Base-by-base conservation (phyloP, 768 basidiomycete species). In the Lanmaoa rubissima region DNA sequence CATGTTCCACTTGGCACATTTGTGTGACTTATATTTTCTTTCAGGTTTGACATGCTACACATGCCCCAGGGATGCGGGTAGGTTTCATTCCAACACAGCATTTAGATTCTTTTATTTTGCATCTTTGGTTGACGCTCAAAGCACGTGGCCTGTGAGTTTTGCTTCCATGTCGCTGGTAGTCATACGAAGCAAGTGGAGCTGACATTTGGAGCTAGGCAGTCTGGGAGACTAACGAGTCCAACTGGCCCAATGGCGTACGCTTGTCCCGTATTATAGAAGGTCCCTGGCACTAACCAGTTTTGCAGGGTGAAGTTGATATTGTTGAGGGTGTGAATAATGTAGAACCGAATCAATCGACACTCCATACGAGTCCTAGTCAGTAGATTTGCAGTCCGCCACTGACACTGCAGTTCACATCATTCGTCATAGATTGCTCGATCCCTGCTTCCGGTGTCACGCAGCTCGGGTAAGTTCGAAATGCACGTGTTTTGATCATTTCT, bases 321-420 rank as follows among this genome's bases (percentile, higher is more conserved):
- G 60, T 71, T 8, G 70, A 71, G 48, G 70, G 74, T 42, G 83
- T 86, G 14, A 86, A 87, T 61, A 73, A 84, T 61, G 72, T 78
- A 52, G 69, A 70, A 14, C 77, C 81, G 3, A 82, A 85, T 62
- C 73, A 76, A 55, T 74, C 76, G 2, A 80, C 84, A 0, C 72
- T 88, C 39, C 87, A 88, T 66, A 86, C 85, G 5, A 73, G 72
- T 53, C 60, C 80, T 12, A 73, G 82, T 79, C 55, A 46, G 74
- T 50, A 32, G 5, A 17, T 26, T 26, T 46, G 10, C 38, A 21
- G 14, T 26, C 19, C 17, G 7, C 13, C 9, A 28, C 19, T 12
- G 16, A 39, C 5, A 12, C 19, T 3, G 24, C 38, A n/a, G 28
- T 26, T 54, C n/a, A 53, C 19, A 16, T 21, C 2, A 32, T 9